Conservation (phyloP, 2,329 filamentous ascomycete genomes). For the Myriosclerotinia scirpicola region DNA sequence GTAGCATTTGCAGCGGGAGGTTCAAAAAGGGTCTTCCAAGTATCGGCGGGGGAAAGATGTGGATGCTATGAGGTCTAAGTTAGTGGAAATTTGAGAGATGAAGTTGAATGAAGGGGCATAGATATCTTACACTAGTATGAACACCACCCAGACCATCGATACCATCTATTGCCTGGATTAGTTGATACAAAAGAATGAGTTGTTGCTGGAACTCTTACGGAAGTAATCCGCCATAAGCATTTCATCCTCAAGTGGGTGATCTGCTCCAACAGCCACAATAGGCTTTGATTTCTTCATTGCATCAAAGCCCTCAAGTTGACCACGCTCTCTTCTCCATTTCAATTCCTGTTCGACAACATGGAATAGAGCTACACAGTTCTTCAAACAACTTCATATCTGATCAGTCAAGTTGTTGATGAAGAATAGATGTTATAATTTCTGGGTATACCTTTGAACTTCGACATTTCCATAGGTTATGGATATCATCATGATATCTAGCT, state of each 20-base stretch:
- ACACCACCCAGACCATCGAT: conserved; percentile 75
- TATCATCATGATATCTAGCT: conserved; percentile 81
- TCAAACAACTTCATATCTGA: conserved; percentile 63
- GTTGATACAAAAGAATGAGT: not conserved
- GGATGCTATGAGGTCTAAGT: conserved; percentile 55
- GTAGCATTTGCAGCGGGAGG: conserved; percentile 46
- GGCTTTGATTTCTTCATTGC: conserved; percentile 72
- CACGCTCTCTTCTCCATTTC: conserved; percentile 72
- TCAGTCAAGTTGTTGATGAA: conserved; percentile 19
- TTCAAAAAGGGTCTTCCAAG: conserved; percentile 70
- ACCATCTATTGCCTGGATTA: conserved; percentile 57
- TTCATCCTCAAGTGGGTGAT: conserved; percentile 82
- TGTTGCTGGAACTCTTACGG: conserved; percentile 55
- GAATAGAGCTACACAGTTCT: conserved; percentile 88
- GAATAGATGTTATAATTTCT: conserved; percentile 27
- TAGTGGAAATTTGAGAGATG: conserved; percentile 22
- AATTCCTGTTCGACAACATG: conserved; percentile 88
- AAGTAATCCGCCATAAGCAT: conserved; percentile 82
- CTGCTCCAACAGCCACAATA: conserved; percentile 81
- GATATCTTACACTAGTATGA: conserved; percentile 53
- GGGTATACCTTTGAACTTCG: conserved; percentile 70
- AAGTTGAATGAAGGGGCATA: not conserved
- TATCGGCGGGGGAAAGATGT: conserved; percentile 70
- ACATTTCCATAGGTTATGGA: conserved; percentile 95
- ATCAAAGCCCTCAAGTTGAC: conserved; percentile 68